Conservation (phyloP, 192 early-diverging fungal species). For the Obelidium mucronatum region DNA sequence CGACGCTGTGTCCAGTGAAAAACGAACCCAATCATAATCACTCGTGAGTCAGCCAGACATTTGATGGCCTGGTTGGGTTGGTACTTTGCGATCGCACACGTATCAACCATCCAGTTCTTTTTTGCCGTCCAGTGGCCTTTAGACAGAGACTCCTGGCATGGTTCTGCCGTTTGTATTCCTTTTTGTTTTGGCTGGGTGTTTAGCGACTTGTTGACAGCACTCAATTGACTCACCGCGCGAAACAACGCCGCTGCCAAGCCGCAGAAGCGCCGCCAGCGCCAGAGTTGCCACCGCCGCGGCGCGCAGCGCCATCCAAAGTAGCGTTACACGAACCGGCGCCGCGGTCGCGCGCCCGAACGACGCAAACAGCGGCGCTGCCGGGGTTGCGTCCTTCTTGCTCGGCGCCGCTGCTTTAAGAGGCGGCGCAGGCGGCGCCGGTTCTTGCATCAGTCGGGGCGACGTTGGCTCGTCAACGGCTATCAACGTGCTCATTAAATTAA, state of each 20-base stretch:
- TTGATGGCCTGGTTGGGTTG: constrained; percentile 39
- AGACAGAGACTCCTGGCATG: background rate
- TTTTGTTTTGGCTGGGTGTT: background rate
- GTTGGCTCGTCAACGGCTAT: too few relatives aligned
- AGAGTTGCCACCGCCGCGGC: background rate
- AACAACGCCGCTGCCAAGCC: background rate
- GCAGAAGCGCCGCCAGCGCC: background rate
- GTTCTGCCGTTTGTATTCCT: constrained; percentile 6
- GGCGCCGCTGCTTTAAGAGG: too few relatives aligned
- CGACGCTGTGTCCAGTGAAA: too few relatives aligned
- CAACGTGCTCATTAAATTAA: too few relatives aligned
- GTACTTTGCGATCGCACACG: constrained; percentile 44
- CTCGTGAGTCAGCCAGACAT: constrained; percentile 54
- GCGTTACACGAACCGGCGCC: background rate
- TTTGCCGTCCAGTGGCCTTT: constrained; percentile 17
- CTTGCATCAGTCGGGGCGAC: too few relatives aligned
- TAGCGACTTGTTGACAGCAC: background rate
- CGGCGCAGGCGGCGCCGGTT: too few relatives aligned
- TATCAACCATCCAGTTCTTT: background rate
- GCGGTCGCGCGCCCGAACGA: background rate
- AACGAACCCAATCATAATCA: background rate
- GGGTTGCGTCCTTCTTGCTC: background rate
- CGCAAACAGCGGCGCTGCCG: background rate
- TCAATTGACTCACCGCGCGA: background rate
- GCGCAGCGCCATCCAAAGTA: constrained; percentile 8